phyloP scores from a whole-genome alignment of 805 yeast species.

The Pichia pseudocactophila region DNA sequence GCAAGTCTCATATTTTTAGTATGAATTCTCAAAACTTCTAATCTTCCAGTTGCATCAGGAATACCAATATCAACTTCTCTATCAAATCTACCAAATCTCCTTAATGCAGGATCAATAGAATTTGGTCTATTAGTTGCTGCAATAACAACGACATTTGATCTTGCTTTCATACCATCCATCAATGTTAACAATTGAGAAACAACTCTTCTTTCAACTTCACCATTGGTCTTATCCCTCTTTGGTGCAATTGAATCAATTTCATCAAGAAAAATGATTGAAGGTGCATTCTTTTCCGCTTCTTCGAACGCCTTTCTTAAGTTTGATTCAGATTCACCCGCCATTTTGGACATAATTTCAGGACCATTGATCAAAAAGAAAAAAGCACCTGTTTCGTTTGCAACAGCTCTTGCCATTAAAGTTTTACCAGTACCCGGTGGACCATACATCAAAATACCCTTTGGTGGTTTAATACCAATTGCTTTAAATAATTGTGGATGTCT shows the following conservation, averaged over 20 bases:
- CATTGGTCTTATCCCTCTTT: constrained; percentile 98
- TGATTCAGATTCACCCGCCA: constrained; percentile 99
- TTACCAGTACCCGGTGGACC: constrained; percentile 99
- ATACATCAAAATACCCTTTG: constrained; percentile 94
- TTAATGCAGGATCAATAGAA: constrained; percentile 76
- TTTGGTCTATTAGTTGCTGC: constrained; percentile 94
- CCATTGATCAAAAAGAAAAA: constrained; percentile 97
- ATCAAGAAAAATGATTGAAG: constrained; percentile 94
- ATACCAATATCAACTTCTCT: constrained; percentile 83
- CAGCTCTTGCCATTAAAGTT: constrained; percentile 99
- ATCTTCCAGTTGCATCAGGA: constrained; percentile 97
- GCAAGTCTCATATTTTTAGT: constrained; percentile 97
- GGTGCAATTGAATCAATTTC: constrained; percentile 99
- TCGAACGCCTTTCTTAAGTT: constrained; percentile 96
- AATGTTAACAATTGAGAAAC: constrained; percentile 94
- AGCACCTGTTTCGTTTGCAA: constrained; percentile 98
- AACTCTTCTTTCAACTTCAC: constrained; percentile 99
- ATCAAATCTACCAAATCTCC: constrained; percentile 81
- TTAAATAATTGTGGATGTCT: constrained; percentile 98
- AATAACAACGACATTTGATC: constrained; percentile 94
- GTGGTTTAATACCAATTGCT: constrained; percentile 97
- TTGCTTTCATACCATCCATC: constrained; percentile 99
- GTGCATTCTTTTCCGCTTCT: constrained; percentile 98
- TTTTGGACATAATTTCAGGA: constrained; percentile 98
- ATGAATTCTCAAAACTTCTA: constrained; percentile 93